Base-by-base conservation (phyloP, 1,284 basidiomycete species). In the Ustilago vetiveriae region DNA sequence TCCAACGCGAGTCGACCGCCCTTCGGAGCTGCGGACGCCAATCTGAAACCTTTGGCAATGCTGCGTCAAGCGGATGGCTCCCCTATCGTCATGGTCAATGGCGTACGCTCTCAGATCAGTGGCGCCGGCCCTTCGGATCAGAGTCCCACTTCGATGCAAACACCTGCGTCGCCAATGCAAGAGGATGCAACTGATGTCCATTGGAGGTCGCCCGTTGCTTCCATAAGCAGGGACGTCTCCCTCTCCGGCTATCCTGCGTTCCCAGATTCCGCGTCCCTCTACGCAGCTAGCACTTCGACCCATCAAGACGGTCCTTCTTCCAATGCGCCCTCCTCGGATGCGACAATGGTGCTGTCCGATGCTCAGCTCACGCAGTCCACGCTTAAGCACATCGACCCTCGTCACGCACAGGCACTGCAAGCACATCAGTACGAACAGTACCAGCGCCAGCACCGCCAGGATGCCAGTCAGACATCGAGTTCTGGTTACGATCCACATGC, bases 191-290 rank as follows among this genome's bases (percentile, higher is more conserved):
- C 51, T 22, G 56, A 69, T 19, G 57, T 62, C n/a, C 72, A 62
- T 1, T 75, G 71, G 74, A 54, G 58, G 6, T 48, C 67, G 13
- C 54, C 50, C 13, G 46, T 45, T 6, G 55, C 47, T 3, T 48
- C 60, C 9, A 40, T 35, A 38, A 36, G 22, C 22, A 35, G 70
- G 16, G 57, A 63, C 7, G 64, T 49, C 13, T 50, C 64, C 3
- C 45, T 72, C 11, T 71, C 74, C 19, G 68, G 65, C 26, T 75
- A 75, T 38, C 71, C 75, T 1, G 71, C 74, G 6, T 75, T 77
- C 36, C 75, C 75, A 11, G 74, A 77, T 14, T 76, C 74, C 29
- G 75, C 70, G 2, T 76, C 75, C 7, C 21, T 56, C n/a, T 72
- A 75, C 44, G 59, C 58, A 11, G 42, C 47, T 7, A 72, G 69